A percentile compares a stretch with the other conserved stretches of the same genome.
These are phyloP conservation scores for Penicillium goetzii DNA, from an alignment of 495 filamentous ascomycete genomes.

Conservation along the genomic window DNA sequence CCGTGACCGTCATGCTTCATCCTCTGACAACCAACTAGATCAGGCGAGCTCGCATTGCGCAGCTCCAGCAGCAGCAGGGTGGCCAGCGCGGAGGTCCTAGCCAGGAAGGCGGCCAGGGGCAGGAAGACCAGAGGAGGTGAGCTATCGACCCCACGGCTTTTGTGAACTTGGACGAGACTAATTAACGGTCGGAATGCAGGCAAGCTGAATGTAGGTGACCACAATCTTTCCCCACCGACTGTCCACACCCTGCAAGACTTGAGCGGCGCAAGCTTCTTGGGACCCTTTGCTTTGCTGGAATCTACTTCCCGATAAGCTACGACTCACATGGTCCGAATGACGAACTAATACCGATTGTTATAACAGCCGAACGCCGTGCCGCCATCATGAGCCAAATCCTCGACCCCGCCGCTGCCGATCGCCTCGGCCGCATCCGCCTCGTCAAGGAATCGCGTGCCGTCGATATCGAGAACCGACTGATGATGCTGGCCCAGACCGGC, in stretches of 20 bases:
- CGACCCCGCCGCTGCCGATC: slow-evolving; percentile 88
- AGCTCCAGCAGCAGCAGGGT: slow-evolving; percentile 76
- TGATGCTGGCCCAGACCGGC: slow-evolving; percentile 85
- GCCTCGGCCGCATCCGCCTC: slow-evolving; percentile 89
- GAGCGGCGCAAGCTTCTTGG: neutral
- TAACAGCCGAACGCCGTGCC: slow-evolving; percentile 57
- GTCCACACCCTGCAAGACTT: slow-evolving; percentile 4
- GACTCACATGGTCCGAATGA: neutral
- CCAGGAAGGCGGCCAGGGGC: slow-evolving; percentile 53
- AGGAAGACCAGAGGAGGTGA: slow-evolving; percentile 68
- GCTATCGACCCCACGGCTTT: slow-evolving; percentile 8
- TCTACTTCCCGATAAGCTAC: neutral
- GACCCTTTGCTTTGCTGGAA: neutral
- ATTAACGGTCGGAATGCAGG: slow-evolving; percentile 37
- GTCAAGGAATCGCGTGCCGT: slow-evolving; percentile 90
- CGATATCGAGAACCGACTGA: slow-evolving; percentile 89
- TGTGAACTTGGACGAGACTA: neutral
- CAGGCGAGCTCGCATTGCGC: slow-evolving; percentile 83
- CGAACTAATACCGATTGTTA: slow-evolving; percentile 3
- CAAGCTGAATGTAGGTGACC: slow-evolving; percentile 65
- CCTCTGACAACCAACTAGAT: slow-evolving; percentile 58
- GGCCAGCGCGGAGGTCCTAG: slow-evolving; percentile 51
- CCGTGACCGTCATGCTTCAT: slow-evolving; percentile 5
- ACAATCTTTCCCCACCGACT: slow-evolving; percentile 7
- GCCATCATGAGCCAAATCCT: slow-evolving; percentile 90